Base-by-base conservation (phyloP, 2,329 filamentous ascomycete species). In the Lasiodiplodia citricola region DNA sequence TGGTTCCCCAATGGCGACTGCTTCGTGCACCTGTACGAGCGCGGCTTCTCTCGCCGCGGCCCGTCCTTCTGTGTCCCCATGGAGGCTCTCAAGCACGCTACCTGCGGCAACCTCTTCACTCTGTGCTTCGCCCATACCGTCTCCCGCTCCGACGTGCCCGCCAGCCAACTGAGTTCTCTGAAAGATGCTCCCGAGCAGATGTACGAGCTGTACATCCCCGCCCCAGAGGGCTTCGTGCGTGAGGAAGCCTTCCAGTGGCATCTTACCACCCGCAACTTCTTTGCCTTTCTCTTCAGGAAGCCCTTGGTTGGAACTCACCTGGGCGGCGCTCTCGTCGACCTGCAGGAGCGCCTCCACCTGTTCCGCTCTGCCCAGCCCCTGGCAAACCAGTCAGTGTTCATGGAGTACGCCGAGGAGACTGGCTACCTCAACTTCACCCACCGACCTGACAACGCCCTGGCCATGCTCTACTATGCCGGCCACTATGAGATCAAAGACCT, bases 201-300 rank as follows among this genome's bases (percentile, higher is more conserved):
- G 16, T 79, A 81, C 67, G 88, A 93, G 63, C 81, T 94, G 1
- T 93, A 89, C 75, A 88, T 95, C n/a, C 88, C 91, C 2, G 83
- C 90, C 0, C 90, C 91, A 0, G 75, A 84, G 1, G 79, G 81
- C 41, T 79, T 83, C 4, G 83, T 86, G 58, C 84, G 85, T 71
- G 82, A 85, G 4, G 84, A 89, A 70, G 81, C 86, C 0, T 87
- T 88, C 72, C 78, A 83, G 47, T 91, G 91, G 76, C 90, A 93
- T 73, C 75, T 93, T 5, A 87, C 89, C 1, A 92, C 88, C 3
- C 86, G 92, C 16, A 95, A 95, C 74, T 87, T 93, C 73, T 90
- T 94, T 69, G 92, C 92, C 3, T 94, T 90, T 83, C 77, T 92
- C 1, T 86, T 87, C 68, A 83, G 87, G 3, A 86, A 86, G 70